phyloP scores from a whole-genome alignment of 2,329 filamentous ascomycete species.

The Phialemonium atrogriseum region DNA sequence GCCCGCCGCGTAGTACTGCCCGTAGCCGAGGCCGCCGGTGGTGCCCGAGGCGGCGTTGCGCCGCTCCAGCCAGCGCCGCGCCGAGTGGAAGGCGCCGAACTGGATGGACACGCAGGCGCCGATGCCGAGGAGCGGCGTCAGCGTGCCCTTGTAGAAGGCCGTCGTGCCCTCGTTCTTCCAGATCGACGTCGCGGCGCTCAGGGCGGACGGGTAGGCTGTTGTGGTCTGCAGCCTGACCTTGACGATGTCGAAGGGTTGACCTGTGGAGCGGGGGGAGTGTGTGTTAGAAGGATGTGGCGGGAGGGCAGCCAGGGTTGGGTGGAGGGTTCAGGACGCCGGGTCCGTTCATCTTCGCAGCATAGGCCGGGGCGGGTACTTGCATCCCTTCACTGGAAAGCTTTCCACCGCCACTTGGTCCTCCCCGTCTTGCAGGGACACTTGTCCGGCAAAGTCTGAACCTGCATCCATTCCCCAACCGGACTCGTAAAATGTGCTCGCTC shows the following conservation, averaged over 20 bases:
- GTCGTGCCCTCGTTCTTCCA: conserved; percentile 78
- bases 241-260: conserved; percentile 79
- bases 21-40: conserved; percentile 56
- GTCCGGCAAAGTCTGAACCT: too few species aligned
- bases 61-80: conserved; percentile 22
- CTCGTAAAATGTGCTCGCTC: too few species aligned
- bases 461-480: too few species aligned
- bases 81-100: conserved; percentile 94
- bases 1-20: conserved; percentile 82
- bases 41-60: conserved; percentile 34
- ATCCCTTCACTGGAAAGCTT: too few species aligned
- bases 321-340: too few species aligned
- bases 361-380: too few species aligned
- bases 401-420: neutral
- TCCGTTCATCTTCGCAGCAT: too few species aligned
- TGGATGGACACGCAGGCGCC: conserved; percentile 97
- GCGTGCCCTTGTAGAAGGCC: conserved; percentile 96
- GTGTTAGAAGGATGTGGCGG: neutral
- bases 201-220: conserved; percentile 68
- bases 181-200: conserved; percentile 75
- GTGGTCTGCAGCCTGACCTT: conserved; percentile 95
- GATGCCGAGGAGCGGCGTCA: conserved; percentile 91
- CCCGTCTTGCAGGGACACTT: too few species aligned
- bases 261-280: conserved; percentile 24
- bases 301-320: too few species aligned